Conservation (phyloP, 2,329 filamentous ascomycete species). For the Trichoderma guizhouense region DNA sequence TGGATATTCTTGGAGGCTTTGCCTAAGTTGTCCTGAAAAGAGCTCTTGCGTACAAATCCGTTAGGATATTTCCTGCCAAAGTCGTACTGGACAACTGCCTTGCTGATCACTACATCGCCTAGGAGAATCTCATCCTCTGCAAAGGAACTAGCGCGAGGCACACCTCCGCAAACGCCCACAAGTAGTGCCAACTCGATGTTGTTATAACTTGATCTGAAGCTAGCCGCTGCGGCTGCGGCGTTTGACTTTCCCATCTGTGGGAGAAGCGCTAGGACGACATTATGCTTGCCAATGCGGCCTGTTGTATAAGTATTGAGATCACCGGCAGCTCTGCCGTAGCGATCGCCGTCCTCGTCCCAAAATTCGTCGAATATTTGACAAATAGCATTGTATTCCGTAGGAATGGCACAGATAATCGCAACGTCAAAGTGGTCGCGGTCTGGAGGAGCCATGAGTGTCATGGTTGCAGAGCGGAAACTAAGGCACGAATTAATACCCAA, state of each 20-base stretch:
- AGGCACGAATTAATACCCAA: not conserved
- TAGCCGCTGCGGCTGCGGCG: constrained; percentile 27
- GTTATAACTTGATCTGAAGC: constrained; percentile 32
- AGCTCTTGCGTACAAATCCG: constrained; percentile 27
- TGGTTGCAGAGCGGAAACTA: not conserved
- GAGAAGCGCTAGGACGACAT: constrained; percentile 29
- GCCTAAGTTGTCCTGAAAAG: constrained; percentile 25
- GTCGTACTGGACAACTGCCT: constrained; percentile 30
- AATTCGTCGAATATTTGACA: constrained; percentile 19
- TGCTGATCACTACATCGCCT: constrained; percentile 34
- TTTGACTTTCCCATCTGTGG: constrained; percentile 29
- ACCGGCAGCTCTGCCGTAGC: constrained; percentile 12
- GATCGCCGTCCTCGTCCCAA: constrained; percentile 18
- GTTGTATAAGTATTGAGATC: constrained; percentile 24
- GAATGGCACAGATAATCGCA: constrained; percentile 19
- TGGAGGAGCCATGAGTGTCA: not conserved
- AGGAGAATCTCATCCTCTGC: constrained; percentile 25
- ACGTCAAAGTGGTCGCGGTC: constrained; percentile 12
- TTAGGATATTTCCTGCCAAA: constrained; percentile 26
- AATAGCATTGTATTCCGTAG: constrained; percentile 18
- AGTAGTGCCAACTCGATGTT: constrained; percentile 33
- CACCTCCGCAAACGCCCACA: constrained; percentile 39
- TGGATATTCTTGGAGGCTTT: constrained; percentile 28
- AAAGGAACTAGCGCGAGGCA: constrained; percentile 23
- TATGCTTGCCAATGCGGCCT: constrained; percentile 25